These are phyloP conservation scores for Cocos nucifera DNA, from an alignment of 176 grass and related monocot species.

Conservation along the genomic window DNA sequence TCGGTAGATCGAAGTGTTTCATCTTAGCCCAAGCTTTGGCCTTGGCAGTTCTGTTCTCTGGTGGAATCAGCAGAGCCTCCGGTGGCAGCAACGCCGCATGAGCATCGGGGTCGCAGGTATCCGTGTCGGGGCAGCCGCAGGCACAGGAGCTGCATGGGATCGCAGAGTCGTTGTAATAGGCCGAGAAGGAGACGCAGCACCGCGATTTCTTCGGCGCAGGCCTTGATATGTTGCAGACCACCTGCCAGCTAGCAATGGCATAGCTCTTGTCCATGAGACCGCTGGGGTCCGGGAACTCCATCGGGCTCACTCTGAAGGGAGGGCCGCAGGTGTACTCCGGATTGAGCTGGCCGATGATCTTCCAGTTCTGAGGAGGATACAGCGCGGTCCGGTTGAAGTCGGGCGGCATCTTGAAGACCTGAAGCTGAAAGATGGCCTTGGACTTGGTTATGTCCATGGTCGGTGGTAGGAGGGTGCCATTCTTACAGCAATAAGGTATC, in stretches of 20 bases:
- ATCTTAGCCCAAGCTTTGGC: constrained; percentile 72
- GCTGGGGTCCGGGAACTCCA: constrained; percentile 63
- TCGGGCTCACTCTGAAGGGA: constrained; percentile 56
- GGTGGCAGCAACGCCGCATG: constrained; percentile 44
- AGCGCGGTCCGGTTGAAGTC: constrained; percentile 88
- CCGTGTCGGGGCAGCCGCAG: constrained; percentile 38
- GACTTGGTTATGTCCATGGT: constrained; percentile 61
- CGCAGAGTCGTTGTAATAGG: constrained; percentile 76
- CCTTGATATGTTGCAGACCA: constrained; percentile 74
- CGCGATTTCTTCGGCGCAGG: constrained; percentile 37
- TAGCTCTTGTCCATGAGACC: constrained; percentile 59
- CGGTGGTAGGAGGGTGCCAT: constrained; percentile 65
- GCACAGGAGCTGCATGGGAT: constrained; percentile 73
- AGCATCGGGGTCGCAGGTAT: constrained; percentile 42
- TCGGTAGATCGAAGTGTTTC: constrained; percentile 45
- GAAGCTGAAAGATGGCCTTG: constrained; percentile 71
- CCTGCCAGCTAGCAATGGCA: constrained; percentile 82
- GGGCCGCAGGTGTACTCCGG: constrained; percentile 51
- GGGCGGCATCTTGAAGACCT: constrained; percentile 80
- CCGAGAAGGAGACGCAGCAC: constrained; percentile 91
- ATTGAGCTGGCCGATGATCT: constrained; percentile 65
- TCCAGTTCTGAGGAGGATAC: constrained; percentile 69
- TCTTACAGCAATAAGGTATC: constrained; percentile 90
- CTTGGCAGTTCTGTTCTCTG: constrained; percentile 68
- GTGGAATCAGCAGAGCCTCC: constrained; percentile 65